Evolutionary conservation across 805 yeast genomes (phyloP), one percentile per base, ranked within the genome.

Genomic region (Groenewaldozyma salmanticensis): DNA sequence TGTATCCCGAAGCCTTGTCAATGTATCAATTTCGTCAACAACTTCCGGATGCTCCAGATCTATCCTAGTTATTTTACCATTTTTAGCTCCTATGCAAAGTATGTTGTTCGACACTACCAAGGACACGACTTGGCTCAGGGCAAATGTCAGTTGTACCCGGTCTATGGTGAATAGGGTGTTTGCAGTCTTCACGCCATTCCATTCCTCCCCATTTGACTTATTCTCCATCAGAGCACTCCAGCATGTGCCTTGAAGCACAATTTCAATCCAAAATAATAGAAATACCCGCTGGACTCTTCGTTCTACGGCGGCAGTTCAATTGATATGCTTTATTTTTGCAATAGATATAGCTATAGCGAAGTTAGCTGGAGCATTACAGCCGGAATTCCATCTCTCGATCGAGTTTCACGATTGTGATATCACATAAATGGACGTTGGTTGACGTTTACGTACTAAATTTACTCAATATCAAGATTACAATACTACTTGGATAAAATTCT

Each of bases 21-120:
- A 59, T 17, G 58, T 33, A 41, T 57, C 61, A 16, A 62, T 50
- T 31, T 64, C 60, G 33, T 66, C 68, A 4, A 82, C 78, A 5
- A 65, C 66, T 27, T 79, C 75, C 1, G 92, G 92, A 38, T 68
- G 67, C 38, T 75, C 77, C 47, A 82, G 60, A 50, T 81, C 77
- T 24, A 83, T 80, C n/a, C 81, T 60, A 48, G 73, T 73, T n/a
- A 82, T 59, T 13, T 67, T 53, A 1, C 81, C 79, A 5, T 68
- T 59, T 37, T 62, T 63, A 42, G 77, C 62, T 0, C 79, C 74
- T 36, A 81, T 60, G 42, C 72, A 68, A 31, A 82, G 67, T 4
- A 72, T 59, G 50, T 81, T 81, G 44, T 68, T 65, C 18, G 68
- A 60, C 4, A 79, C 85, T 15, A 66, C 69, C 37, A 81, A 55